Conservation (phyloP, 2,329 filamentous ascomycete genomes). For the Apiospora malaysiana region DNA sequence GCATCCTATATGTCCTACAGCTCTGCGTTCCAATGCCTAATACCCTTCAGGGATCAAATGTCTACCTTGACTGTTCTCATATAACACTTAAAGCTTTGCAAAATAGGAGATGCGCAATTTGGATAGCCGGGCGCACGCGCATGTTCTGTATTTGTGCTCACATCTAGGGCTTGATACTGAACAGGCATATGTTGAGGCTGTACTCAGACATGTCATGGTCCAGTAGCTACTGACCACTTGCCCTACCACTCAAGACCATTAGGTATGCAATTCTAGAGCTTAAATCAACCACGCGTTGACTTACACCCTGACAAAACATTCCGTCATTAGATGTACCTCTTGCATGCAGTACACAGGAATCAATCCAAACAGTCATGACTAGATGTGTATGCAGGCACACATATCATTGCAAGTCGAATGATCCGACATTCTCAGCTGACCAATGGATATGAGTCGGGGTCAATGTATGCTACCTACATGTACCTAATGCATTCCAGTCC, state of each 20-base stretch:
- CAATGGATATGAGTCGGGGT: not conserved
- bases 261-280: not conserved
- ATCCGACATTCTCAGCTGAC: not conserved
- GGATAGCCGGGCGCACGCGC: not conserved
- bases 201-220: not conserved
- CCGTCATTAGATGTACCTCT: not conserved
- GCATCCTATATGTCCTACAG: not conserved
- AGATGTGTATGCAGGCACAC: no score
- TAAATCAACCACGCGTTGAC: conserved; percentile 9
- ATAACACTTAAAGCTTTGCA: not conserved
- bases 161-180: not conserved
- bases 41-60: not conserved
- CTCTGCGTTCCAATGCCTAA: not conserved
- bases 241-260: not conserved
- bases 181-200: not conserved
- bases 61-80: not conserved
- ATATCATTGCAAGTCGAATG: not conserved
- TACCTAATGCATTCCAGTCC: not conserved
- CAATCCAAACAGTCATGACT: not conserved
- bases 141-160: no score
- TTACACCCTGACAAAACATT: not conserved
- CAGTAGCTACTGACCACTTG: not conserved
- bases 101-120: not conserved
- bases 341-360: not conserved
- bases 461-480: not conserved